Evolutionary conservation across 2,329 filamentous ascomycete species (phyloP), one percentile per base, ranked within the genome.

Genomic region (Calonectria hongkongensis): DNA sequence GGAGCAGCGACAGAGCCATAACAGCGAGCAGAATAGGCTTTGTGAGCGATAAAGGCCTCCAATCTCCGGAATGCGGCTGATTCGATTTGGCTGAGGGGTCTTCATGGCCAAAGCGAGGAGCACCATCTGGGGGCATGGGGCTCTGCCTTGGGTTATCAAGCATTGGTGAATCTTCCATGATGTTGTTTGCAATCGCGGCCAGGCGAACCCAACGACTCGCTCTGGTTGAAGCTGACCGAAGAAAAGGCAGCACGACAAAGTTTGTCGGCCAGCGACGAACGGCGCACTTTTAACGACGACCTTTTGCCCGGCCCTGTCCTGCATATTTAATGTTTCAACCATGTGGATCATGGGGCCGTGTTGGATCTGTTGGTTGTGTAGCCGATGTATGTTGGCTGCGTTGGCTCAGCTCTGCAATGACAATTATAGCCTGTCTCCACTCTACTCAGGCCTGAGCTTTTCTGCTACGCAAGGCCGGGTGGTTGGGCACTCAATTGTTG

Each of bases 281-380:
- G n/a, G 33, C 5, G 6, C n/a, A 4, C n/a, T 58, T 60, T 39
- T 41, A 41, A 41, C 12, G 9, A 7, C 21, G 3, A 21, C 25
- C 27, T 58, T 43, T 21, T 18, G 6, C 54, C 36, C 25, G 54
- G 54, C 7, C 13, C 21, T 18, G 13, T 4, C 54, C 21, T 41
- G 54, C 54, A 60, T 25, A 41, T 60, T 41, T 18, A 27, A 41
- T 27, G 54, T 60, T 60, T 41, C 54, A 39, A 60, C 13, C 25
- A 15, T 21, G 54, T 60, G 33, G 36, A 41, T 16, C 54, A 21
- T 12, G 54, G 54, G 54, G 54, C 36, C 54, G 33, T 60, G 54
- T 60, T 60, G 36, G 16, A 60, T 18, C 54, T 60, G 54, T 60
- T 60, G 54, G 54, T 60, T 25, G 54, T 41, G 51, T 56, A 21